A percentile compares a stretch with the other conserved stretches of the same genome.
Conservation (phyloP, 2,329 filamentous ascomycete species). For the Periconia sp. region DNA sequence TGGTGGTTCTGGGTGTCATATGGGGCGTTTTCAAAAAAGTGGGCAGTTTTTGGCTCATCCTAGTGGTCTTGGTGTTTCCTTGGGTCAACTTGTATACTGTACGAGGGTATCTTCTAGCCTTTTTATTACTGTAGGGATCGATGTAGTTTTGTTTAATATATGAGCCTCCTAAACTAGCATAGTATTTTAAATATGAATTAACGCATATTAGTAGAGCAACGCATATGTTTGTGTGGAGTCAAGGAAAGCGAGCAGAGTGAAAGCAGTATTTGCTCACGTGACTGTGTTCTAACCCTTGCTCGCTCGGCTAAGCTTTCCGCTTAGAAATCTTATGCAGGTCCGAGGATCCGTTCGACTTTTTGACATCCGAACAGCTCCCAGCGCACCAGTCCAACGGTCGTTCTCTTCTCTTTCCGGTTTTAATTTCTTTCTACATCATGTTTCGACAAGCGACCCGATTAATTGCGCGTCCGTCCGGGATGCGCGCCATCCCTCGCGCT, state of each 20-base stretch:
- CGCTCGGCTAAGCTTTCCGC: neutral
- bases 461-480: slow-evolving; percentile 39
- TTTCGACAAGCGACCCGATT: slow-evolving; percentile 58
- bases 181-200: neutral
- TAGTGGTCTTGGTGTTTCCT: neutral
- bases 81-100: neutral
- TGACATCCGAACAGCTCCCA: too few relatives aligned
- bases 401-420: too few relatives aligned
- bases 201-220: neutral
- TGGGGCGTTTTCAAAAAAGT: slow-evolving; percentile 1
- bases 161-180: neutral
- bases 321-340: neutral
- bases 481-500: slow-evolving; percentile 48
- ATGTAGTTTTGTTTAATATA: slow-evolving; percentile 8
- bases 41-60: neutral
- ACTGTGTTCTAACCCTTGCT: neutral
- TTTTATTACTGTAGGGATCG: slow-evolving; percentile 1
- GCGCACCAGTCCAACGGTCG: too few relatives aligned
- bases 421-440: slow-evolving; percentile 49
- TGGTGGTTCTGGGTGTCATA: neutral
- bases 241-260: neutral
- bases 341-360: neutral
- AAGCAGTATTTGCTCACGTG: neutral
- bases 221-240: neutral
- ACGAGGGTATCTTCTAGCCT: neutral